Conservation (phyloP, 1,284 basidiomycete genomes). For the Ustilago trichophora region DNA sequence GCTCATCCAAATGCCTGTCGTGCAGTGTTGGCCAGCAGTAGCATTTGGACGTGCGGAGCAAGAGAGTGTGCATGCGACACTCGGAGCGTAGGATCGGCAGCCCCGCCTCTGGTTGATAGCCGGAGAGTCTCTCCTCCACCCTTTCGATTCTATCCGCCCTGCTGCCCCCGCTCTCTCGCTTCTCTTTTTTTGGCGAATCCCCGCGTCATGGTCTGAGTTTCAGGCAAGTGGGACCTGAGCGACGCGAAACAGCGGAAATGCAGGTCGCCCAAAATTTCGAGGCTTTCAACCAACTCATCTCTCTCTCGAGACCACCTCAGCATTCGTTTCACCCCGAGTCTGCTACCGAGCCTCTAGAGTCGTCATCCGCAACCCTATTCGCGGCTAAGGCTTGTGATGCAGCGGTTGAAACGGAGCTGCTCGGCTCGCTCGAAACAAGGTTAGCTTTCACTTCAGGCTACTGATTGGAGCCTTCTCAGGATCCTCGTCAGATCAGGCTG, state of each 20-base stretch:
- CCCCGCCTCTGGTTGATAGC: neutral
- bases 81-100: neutral
- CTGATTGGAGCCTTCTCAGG: too few relatives aligned
- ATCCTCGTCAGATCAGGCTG: too few relatives aligned
- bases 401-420: too few relatives aligned
- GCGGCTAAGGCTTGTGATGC: too few relatives aligned
- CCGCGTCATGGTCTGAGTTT: constrained; percentile 2
- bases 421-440: too few relatives aligned
- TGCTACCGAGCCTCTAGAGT: neutral
- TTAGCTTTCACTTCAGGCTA: too few relatives aligned
- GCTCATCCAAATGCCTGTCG: neutral
- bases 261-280: constrained; percentile 11
- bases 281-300: constrained; percentile 9
- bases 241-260: constrained; percentile 5
- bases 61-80: constrained; percentile 14
- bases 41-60: too few relatives aligned
- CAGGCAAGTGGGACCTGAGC: neutral
- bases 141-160: too few relatives aligned
- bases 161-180: neutral
- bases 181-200: neutral
- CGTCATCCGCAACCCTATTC: constrained; percentile 1
- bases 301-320: neutral
- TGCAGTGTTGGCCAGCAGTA: too few relatives aligned
- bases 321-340: neutral
- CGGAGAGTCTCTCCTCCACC: too few relatives aligned